These are phyloP conservation scores for Rubia peregrina DNA, from an alignment of 305 asterid genomes.

Conservation along the genomic window DNA sequence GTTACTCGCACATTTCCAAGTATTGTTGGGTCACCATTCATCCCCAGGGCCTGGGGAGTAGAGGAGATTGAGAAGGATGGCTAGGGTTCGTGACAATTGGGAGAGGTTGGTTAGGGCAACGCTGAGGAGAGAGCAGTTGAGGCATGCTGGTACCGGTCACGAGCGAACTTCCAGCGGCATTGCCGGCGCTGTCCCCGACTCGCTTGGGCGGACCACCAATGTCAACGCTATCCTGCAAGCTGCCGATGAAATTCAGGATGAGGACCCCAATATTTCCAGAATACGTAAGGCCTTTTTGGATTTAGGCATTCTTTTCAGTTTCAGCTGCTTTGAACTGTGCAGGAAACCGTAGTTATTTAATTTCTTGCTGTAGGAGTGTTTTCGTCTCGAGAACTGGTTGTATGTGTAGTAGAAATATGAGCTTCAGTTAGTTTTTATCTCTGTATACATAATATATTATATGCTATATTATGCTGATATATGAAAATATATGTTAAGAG, in stretches of 20 bases:
- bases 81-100: constrained; percentile 74
- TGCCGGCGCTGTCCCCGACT: constrained; percentile 88
- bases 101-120: constrained; percentile 68
- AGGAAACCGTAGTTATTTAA: not conserved
- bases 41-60: constrained; percentile 5
- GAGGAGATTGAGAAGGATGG: constrained; percentile 27
- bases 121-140: constrained; percentile 54
- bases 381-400: not conserved
- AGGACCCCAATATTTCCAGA: constrained; percentile 81
- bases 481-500: not conserved
- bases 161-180: constrained; percentile 70
- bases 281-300: constrained; percentile 44
- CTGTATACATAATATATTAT: not conserved
- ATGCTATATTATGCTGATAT: not conserved
- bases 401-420: not conserved
- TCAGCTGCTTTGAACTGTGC: not conserved
- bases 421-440: not conserved
- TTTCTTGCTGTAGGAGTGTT: not conserved
- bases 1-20: not conserved
- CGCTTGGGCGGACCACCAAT: constrained; percentile 73
- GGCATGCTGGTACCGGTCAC: constrained; percentile 40
- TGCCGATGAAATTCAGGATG: constrained; percentile 90
- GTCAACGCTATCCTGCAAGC: constrained; percentile 74
- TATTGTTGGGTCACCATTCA: not conserved
- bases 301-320: not conserved